These are phyloP conservation scores for Boletus rubroflammeus DNA, from an alignment of 768 basidiomycete species.

Conservation along the genomic window DNA sequence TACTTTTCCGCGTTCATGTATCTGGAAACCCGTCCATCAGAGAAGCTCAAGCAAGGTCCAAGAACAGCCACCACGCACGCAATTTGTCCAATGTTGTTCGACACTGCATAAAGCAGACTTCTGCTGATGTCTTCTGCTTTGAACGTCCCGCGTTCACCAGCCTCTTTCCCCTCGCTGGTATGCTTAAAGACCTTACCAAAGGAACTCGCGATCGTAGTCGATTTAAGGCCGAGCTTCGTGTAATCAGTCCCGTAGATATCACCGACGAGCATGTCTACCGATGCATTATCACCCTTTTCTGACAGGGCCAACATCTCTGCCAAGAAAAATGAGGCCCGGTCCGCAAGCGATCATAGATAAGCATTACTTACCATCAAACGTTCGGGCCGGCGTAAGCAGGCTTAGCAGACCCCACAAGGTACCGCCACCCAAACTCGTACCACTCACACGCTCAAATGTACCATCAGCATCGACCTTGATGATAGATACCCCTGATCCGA, in stretches of 20 bases:
- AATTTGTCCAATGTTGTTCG: slow-evolving; percentile 99
- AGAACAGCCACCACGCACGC: slow-evolving; percentile 63
- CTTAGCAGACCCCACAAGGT: slow-evolving; percentile 96
- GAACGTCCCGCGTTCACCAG: slow-evolving; percentile 64
- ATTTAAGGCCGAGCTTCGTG: slow-evolving; percentile 90
- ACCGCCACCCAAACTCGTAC: slow-evolving; percentile 95
- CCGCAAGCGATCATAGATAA: not conserved
- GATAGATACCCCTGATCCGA: slow-evolving; percentile 95
- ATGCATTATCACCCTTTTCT: slow-evolving; percentile 88
- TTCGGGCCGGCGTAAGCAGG: slow-evolving; percentile 89
- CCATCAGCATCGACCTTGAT: slow-evolving; percentile 97
- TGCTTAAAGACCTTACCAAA: slow-evolving; percentile 99
- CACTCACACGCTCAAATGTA: slow-evolving; percentile 92
- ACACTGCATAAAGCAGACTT: slow-evolving; percentile 92
- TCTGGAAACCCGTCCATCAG: slow-evolving; percentile 21
- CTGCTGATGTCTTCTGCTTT: slow-evolving; percentile 91
- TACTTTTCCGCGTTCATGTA: slow-evolving; percentile 99
- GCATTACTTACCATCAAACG: slow-evolving; percentile 84
- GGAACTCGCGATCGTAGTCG: slow-evolving; percentile 95
- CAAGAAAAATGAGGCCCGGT: slow-evolving; percentile 5
- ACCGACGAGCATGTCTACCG: slow-evolving; percentile 97
- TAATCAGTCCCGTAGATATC: slow-evolving; percentile 99
- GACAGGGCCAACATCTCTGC: slow-evolving; percentile 95
- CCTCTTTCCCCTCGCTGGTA: slow-evolving; percentile 42
- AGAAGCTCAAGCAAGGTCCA: not conserved